phyloP scores from a whole-genome alignment of 441 rosid genomes.

The Iberis amara region DNA sequence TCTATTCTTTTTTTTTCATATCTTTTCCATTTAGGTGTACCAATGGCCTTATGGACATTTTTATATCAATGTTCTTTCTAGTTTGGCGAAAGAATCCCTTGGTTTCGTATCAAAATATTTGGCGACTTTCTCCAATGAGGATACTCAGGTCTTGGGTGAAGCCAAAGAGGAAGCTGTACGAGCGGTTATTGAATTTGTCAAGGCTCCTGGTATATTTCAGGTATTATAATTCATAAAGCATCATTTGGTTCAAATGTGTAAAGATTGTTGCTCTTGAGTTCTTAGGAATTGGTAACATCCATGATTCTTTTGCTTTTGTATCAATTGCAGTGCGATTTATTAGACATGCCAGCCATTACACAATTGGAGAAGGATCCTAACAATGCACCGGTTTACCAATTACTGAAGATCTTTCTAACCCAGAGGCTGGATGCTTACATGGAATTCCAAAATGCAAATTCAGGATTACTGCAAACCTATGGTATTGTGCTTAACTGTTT shows the following conservation, averaged over 20 bases:
- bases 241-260: too few species aligned
- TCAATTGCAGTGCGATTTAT: constrained; percentile 75
- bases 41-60: not conserved
- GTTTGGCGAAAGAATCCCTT: constrained; percentile 69
- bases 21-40: not conserved
- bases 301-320: too few species aligned
- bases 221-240: constrained; percentile 32
- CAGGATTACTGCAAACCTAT: constrained; percentile 57
- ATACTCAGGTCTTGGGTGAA: constrained; percentile 50
- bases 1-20: not conserved
- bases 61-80: constrained; percentile 31
- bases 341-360: constrained; percentile 77
- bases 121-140: constrained; percentile 83
- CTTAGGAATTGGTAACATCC: not conserved
- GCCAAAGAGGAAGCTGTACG: constrained; percentile 91
- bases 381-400: constrained; percentile 68
- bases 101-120: constrained; percentile 75
- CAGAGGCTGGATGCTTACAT: constrained; percentile 70
- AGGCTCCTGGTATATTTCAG: constrained; percentile 83
- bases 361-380: constrained; percentile 83
- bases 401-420: constrained; percentile 76
- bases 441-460: constrained; percentile 71
- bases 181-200: constrained; percentile 74
- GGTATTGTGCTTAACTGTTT: constrained; percentile 37
- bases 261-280: too few species aligned